These are phyloP conservation scores for Leucocoprinus leucothites DNA, from an alignment of 768 basidiomycete genomes.

Conservation along the genomic window DNA sequence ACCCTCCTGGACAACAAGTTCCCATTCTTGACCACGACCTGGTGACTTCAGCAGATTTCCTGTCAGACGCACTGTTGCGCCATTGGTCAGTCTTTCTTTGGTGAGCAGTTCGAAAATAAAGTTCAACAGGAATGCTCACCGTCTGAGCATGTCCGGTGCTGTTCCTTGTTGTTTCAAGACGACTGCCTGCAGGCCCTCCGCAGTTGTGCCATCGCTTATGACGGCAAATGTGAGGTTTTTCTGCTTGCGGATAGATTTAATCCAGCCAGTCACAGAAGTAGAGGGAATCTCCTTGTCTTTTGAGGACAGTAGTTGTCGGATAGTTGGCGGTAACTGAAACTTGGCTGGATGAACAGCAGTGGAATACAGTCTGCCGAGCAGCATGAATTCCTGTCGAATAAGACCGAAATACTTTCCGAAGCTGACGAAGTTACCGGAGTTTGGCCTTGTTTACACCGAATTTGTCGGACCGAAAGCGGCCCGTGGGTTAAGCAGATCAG, in stretches of 20 bases:
- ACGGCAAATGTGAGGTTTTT: constrained; percentile 87
- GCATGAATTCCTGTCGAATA: background rate
- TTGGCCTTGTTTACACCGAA: background rate
- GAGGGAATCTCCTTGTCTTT: background rate
- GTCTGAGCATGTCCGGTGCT: constrained; percentile 21
- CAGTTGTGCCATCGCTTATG: constrained; percentile 76
- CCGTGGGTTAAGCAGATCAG: background rate
- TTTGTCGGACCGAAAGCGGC: background rate
- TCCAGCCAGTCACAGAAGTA: constrained; percentile 72
- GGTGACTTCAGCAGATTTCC: constrained; percentile 43
- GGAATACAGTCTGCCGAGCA: constrained; percentile 7
- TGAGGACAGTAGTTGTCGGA: constrained; percentile 8
- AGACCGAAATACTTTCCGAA: background rate
- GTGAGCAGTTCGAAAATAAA: constrained; percentile 18
- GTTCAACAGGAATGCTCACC: constrained; percentile 19
- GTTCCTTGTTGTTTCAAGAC: constrained; percentile 43
- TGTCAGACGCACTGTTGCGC: constrained; percentile 36
- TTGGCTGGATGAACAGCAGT: constrained; percentile 5
- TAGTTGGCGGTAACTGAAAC: constrained; percentile 15
- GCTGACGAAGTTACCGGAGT: background rate
- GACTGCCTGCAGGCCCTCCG: constrained; percentile 76
- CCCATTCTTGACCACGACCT: constrained; percentile 44
- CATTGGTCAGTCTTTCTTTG: constrained; percentile 38
- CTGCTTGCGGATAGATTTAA: constrained; percentile 81
- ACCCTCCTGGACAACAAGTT: constrained; percentile 40